Conservation (phyloP, 1,284 basidiomycete species). For the Rhodotorula sp. region DNA sequence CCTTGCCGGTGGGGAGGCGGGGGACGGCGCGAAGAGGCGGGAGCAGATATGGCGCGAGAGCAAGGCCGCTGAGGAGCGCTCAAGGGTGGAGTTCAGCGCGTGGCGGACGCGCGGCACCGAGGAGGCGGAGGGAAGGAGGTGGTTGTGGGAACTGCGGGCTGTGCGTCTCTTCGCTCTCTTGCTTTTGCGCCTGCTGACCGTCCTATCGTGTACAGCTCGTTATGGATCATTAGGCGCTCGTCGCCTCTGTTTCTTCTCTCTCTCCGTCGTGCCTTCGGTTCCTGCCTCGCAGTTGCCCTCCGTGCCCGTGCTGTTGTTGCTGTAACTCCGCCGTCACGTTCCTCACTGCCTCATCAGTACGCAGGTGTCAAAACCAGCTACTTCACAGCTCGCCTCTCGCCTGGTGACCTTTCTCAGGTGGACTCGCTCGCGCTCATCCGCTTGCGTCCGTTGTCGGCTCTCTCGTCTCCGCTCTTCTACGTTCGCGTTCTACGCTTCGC, state of each 20-base stretch:
- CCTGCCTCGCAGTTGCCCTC: background rate
- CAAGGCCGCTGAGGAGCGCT: slow-evolving; percentile 72
- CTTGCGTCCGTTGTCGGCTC: too few relatives aligned
- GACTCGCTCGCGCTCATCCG: too few relatives aligned
- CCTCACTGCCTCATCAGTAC: background rate
- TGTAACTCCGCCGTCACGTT: background rate
- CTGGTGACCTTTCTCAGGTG: too few relatives aligned
- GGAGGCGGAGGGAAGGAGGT: background rate
- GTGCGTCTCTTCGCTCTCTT: slow-evolving; percentile 5
- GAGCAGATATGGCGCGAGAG: slow-evolving; percentile 74
- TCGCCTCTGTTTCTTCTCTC: too few relatives aligned
- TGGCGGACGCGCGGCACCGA: slow-evolving; percentile 56
- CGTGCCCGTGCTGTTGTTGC: background rate
- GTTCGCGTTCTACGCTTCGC: too few relatives aligned
- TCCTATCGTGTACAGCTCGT: slow-evolving; percentile 15
- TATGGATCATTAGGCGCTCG: background rate
- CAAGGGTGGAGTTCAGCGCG: slow-evolving; percentile 75
- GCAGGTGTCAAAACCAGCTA: too few relatives aligned
- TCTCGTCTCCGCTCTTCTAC: background rate
- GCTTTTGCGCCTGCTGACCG: background rate
- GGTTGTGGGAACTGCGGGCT: slow-evolving; percentile 30
- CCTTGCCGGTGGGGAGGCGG: slow-evolving; percentile 49
- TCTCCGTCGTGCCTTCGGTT: background rate
- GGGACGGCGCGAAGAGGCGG: slow-evolving; percentile 54
- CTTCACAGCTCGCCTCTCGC: too few relatives aligned